Evolutionary conservation across 768 basidiomycete species (phyloP), one percentile per base, ranked within the genome.

Genomic region (Lenzites betulinus): DNA sequence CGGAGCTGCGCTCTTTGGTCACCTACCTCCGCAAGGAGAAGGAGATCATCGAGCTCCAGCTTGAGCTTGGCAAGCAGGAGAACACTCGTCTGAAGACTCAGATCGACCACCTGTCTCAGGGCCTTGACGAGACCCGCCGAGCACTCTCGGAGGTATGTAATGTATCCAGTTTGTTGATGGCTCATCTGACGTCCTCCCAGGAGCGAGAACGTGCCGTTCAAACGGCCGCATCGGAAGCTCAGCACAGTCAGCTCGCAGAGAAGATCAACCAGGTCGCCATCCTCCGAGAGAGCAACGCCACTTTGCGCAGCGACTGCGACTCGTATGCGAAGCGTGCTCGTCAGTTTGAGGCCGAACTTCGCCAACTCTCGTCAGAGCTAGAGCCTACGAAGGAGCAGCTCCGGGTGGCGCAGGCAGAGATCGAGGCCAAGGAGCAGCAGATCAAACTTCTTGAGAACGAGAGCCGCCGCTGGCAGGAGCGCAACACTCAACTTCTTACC

Each of bases 1-100:
- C 87, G 0, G 91, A 93, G 64, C 74, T 93, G 22, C 88, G 89
- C 28, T 83, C 88, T 18, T 88, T 93, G 26, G 86, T 94, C 43
- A 81, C 86, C 2, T 95, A 91, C 73, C 77, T 95, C 35, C 83
- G 93, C 42, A 92, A 89, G 69, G 93, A 95, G 79, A 94, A 95
- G 75, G 92, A 95, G 70, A 93, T 95, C 53, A 88, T 92, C 46
- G 93, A 95, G 65, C 81, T 94, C 33, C 92, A 94, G 64, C 79
- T 93, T 25, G 90, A 94, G 67, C 83, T 95, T 49, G 82, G 87
- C 78, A 89, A 83, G 69, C 84, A 86, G 66, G 92, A 95, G 75
- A 90, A 82, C 64, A 74, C 83, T 9, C 83, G 92, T 5, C 72
- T 92, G 52, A 90, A 89, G 71, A 75, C 82, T 20, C 89, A 94